Conservation (phyloP, 2,329 filamentous ascomycete species). For the Xylaria sp. region DNA sequence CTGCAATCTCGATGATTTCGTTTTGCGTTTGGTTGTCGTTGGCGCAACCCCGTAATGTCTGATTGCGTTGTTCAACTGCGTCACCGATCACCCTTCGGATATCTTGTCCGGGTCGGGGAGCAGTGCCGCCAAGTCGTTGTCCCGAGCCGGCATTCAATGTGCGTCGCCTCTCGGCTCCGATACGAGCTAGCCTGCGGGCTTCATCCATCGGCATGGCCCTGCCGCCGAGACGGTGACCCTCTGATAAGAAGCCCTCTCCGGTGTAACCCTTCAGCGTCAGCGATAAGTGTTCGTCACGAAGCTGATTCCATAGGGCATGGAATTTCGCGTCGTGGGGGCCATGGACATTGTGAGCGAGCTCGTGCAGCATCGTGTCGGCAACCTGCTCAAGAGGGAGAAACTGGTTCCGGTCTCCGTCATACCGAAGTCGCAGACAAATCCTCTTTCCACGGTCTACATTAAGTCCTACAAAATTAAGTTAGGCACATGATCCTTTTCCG, state of each 20-base stretch:
- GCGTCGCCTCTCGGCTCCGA: conserved; percentile 76
- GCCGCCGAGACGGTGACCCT: conserved; percentile 79
- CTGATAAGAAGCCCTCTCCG: conserved; percentile 85
- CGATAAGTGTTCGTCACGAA: conserved; percentile 84
- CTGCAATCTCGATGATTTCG: conserved; percentile 72
- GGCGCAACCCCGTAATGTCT: conserved; percentile 77
- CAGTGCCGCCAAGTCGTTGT: conserved; percentile 74
- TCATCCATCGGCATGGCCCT: conserved; percentile 74
- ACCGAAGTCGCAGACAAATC: conserved; percentile 84
- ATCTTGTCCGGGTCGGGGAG: conserved; percentile 66
- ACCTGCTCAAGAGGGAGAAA: conserved; percentile 85
- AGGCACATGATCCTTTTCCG: too few relatives aligned
- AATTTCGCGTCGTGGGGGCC: conserved; percentile 87
- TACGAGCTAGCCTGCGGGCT: conserved; percentile 77
- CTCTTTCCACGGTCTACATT: conserved; percentile 81
- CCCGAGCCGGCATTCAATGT: conserved; percentile 70
- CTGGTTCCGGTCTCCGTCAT: conserved; percentile 76
- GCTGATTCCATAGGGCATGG: conserved; percentile 86
- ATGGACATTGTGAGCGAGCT: conserved; percentile 87
- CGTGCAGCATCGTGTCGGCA: conserved; percentile 92
- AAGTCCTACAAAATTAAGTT: conserved; percentile 61
- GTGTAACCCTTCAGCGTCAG: conserved; percentile 85
- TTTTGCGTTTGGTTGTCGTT: conserved; percentile 73
- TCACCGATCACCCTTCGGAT: conserved; percentile 77
- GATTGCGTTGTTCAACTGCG: conserved; percentile 75